Conservation (phyloP, 129 eudicot genomes). For the Flaveria linearis region DNA sequence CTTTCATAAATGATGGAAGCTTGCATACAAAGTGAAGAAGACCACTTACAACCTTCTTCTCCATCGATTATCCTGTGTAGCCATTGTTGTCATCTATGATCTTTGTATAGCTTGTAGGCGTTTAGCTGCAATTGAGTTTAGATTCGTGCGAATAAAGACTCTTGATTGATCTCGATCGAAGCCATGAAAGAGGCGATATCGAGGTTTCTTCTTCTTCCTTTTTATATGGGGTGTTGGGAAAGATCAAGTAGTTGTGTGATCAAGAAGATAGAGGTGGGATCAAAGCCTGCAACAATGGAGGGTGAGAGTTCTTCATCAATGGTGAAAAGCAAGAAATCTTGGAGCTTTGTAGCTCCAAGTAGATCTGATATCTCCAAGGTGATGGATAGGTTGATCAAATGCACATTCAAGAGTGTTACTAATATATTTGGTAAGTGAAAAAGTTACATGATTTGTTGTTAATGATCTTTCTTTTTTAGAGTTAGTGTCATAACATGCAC, state of each 20-base stretch:
- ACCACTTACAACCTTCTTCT: conserved; percentile 30
- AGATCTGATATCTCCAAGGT: conserved; percentile 47
- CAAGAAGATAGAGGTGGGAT: conserved; percentile 25
- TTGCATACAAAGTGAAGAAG: conserved; percentile 42
- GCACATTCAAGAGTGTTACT: conserved; percentile 46
- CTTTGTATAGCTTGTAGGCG: conserved; percentile 14
- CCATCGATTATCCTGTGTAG: conserved; percentile 2
- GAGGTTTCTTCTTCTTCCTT: conserved; percentile 54
- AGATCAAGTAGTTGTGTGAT: conserved; percentile 35
- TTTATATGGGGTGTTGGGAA: conserved; percentile 56
- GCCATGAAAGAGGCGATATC: conserved; percentile 49
- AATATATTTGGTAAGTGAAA: conserved; percentile 61
- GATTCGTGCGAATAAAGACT: conserved; percentile 22
- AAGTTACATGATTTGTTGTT: not conserved
- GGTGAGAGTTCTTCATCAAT: conserved; percentile 33
- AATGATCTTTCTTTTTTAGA: not conserved
- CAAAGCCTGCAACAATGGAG: conserved; percentile 32
- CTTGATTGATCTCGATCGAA: not conserved
- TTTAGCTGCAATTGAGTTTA: conserved; percentile 28
- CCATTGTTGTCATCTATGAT: not conserved
- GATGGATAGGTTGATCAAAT: conserved; percentile 50
- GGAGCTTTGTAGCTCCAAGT: conserved; percentile 34
- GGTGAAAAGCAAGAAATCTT: conserved; percentile 43
- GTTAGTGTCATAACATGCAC: too few species aligned
- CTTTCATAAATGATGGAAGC: conserved; percentile 48